Conservation (phyloP, 2,329 filamentous ascomycete genomes). For the Fusarium oligoseptatum region DNA sequence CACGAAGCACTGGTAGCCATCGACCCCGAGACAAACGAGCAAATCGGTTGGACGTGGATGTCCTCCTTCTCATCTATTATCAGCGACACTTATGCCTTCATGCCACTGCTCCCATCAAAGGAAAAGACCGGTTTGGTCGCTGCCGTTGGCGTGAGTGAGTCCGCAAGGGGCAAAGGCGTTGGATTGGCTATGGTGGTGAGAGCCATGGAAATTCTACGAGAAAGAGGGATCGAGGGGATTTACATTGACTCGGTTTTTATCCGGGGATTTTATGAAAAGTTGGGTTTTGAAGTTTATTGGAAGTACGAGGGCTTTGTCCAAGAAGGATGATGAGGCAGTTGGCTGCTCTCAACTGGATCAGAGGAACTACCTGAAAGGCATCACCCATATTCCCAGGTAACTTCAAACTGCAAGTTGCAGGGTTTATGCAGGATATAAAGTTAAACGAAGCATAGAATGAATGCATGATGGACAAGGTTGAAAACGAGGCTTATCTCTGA, state of each 20-base stretch:
- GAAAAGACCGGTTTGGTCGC: conserved; percentile 41
- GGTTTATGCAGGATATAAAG: neutral
- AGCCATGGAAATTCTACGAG: conserved; percentile 37
- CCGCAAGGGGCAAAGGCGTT: conserved; percentile 34
- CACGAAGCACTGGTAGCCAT: conserved; percentile 42
- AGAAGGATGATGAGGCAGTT: neutral
- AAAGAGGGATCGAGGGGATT: conserved; percentile 38
- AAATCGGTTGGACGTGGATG: conserved; percentile 46
- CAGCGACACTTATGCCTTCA: conserved; percentile 15
- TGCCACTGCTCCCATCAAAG: conserved; percentile 34
- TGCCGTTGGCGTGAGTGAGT: conserved; percentile 42
- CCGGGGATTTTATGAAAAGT: conserved; percentile 38
- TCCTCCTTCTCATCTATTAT: conserved; percentile 22
- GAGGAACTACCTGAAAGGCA: neutral
- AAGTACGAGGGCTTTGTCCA: conserved; percentile 30
- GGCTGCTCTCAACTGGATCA: neutral
- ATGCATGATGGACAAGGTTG: neutral
- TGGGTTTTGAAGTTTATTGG: conserved; percentile 34
- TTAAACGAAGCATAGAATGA: neutral
- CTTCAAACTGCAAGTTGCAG: neutral
- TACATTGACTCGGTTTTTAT: conserved; percentile 40
- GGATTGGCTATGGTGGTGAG: conserved; percentile 38
- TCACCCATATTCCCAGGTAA: neutral
- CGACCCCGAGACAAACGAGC: conserved; percentile 39
- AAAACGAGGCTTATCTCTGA: neutral